Evolutionary conservation across 225 moss, liverwort and hornwort species (phyloP), one percentile per base, ranked within the genome.

Genomic region (Climacium dendroides): DNA sequence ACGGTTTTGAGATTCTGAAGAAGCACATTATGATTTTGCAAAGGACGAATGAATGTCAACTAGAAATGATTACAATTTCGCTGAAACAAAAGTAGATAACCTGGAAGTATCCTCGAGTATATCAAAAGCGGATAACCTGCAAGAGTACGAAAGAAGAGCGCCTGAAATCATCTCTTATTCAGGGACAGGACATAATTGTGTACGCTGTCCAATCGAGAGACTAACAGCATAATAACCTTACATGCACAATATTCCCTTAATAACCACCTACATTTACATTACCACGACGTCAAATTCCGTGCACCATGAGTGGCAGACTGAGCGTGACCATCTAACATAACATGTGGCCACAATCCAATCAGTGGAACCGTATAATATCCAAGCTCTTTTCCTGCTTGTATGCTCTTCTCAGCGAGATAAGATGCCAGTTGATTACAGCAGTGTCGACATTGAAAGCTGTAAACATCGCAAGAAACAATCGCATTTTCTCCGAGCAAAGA

Each of bases 181-280:
- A 74, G 86, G 84, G 88, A 90, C 92, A 88, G 76, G 62, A 84
- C 90, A 92, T 92, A 92, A 90, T 92, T 92, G 76, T 84, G 92
- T 92, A 90, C 84, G 92, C 71, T 81, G 84, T 87, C 92, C 86
- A 90, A 71, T 77, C 80, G 84, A 88, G 88, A 83, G 86, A 84
- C 90, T 84, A 64, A 70, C 88, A 88, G 92, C 86, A 75, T 81
- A 86, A 86, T 79, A 86, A 88, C 75, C 88, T 88, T 72, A 85
- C 90, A 86, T 74, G 88, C 88, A 83, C 78, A 62, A 71, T 81
- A 90, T 87, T 64, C 72, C 81, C 70, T 71, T 88, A 32, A 84
- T 85, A 90, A 67, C 90, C 72, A 88, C 87, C 89, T 88, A 92
- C 71, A 90, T 65, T 88, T 87, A 90, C 88, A 92, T 88, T 81